phyloP scores from a whole-genome alignment of 2,329 filamentous ascomycete genomes.

The Paracoccidioides lutzii region DNA sequence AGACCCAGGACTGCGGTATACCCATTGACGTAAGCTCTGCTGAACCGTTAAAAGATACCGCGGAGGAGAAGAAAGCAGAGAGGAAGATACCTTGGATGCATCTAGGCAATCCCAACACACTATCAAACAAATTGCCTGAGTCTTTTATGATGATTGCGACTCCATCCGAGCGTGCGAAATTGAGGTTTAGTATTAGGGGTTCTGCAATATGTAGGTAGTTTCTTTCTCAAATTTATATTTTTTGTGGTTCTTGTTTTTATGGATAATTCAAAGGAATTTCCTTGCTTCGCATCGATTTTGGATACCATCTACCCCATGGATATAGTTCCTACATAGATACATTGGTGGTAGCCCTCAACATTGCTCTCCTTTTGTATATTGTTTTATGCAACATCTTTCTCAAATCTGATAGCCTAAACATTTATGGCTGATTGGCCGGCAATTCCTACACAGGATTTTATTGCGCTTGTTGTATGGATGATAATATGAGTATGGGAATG shows the following conservation, averaged over 20 bases:
- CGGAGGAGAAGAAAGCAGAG: not conserved
- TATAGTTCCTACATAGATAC: no score
- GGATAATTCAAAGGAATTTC: no score
- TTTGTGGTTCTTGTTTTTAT: not conserved
- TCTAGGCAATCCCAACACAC: constrained; percentile 12
- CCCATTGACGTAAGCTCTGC: not conserved
- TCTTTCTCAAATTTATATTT: constrained; percentile 3
- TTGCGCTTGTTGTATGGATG: not conserved
- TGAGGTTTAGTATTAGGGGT: constrained; percentile 20
- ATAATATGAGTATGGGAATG: not conserved
- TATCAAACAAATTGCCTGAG: constrained; percentile 19
- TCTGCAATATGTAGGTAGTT: constrained; percentile 19
- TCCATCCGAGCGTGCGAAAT: constrained; percentile 16
- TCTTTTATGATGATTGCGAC: constrained; percentile 12
- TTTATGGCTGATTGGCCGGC: no score
- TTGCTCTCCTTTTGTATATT: no score
- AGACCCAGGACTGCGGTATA: not conserved
- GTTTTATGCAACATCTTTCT: no score
- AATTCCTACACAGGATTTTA: no score
- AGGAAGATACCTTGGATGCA: constrained; percentile 15
- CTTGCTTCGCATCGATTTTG: no score
- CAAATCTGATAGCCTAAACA: no score
- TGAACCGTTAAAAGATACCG: not conserved
- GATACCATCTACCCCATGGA: no score
- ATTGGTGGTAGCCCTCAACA: no score